Evolutionary conservation across 192 early-diverging fungal species (phyloP), one percentile per base, ranked within the genome.

Genomic region (Coemansia sp.): DNA sequence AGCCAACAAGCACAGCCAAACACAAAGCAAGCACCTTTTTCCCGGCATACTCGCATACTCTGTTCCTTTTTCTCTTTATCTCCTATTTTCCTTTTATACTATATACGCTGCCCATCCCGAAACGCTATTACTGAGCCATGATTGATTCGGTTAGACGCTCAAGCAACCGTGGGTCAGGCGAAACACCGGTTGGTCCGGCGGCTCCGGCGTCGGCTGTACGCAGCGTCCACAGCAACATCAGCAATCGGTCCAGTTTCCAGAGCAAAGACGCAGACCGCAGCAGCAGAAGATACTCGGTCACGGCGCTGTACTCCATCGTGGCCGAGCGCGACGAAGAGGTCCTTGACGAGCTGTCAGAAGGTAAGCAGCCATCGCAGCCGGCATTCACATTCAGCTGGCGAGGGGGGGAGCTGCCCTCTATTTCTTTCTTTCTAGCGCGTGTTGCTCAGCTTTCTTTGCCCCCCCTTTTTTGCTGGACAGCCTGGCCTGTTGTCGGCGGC

Each of bases 261-360:
- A 59, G 36, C 46, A 74, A 51, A 55, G 74, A 72, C n/a, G 63
- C 72, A 13, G 84, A 85, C 61, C 81, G 87, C 24, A 80, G 77
- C 58, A 85, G 84, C 52, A 83, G 87, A 52, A 83, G 88, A 55
- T 91, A 91, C 71, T 88, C 88, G 2, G 85, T 87, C 22, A 84
- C 75, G 20, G 85, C 85, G 22, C 80, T 91, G 18, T 91, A 89
- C 59, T 91, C 89, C 13, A 89, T 91, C 76, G 89, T 89, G 9
- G 91, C 94, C 18, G 93, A 96, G 71, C 92, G 93, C 69, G 94
- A 96, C 70, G 88, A 88, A 27, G 94, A 94, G 71, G 90, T 94
- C 22, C 91, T 93, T 58, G 94, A 96, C 83, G 94, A 94, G 61
- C 88, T 96, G 35, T 91, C 94, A 19, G 83, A 86, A 82, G 90